Conservation (phyloP, 345 rosid species). For the Populus nigra region DNA sequence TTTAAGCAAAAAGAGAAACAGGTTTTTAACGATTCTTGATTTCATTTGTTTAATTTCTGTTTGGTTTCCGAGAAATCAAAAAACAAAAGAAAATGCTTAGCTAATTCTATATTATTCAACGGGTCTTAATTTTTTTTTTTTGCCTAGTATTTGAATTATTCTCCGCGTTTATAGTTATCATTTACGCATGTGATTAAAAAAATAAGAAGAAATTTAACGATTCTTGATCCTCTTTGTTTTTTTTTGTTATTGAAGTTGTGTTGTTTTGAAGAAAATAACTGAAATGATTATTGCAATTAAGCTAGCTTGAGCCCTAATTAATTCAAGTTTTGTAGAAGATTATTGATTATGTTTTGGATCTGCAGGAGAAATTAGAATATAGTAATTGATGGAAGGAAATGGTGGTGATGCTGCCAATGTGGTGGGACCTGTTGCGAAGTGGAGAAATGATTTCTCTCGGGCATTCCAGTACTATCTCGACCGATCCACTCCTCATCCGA, state of each 20-base stretch:
- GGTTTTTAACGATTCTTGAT: neutral
- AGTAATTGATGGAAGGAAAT: conserved; percentile 37
- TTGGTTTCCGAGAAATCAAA: neutral
- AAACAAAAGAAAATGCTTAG: neutral
- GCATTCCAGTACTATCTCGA: conserved; percentile 71
- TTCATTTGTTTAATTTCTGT: neutral
- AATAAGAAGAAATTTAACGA: neutral
- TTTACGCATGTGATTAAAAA: neutral
- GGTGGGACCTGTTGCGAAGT: conserved; percentile 41
- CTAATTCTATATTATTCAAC: neutral
- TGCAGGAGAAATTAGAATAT: conserved; percentile 11
- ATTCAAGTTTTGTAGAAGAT: neutral
- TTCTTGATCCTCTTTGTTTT: neutral
- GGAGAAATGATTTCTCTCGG: conserved; percentile 51
- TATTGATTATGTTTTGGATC: neutral
- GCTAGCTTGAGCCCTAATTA: neutral
- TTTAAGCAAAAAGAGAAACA: neutral
- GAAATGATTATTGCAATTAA: neutral
- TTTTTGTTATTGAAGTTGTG: neutral
- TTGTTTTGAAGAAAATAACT: conserved; percentile 6
- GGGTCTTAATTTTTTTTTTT: neutral
- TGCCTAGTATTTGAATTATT: neutral
- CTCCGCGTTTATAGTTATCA: neutral
- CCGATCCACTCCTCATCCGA: conserved; percentile 59
- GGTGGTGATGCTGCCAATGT: conserved; percentile 33